Base-by-base conservation (phyloP, 1,284 basidiomycete genomes). In the Apiotrichum montevideense region DNA sequence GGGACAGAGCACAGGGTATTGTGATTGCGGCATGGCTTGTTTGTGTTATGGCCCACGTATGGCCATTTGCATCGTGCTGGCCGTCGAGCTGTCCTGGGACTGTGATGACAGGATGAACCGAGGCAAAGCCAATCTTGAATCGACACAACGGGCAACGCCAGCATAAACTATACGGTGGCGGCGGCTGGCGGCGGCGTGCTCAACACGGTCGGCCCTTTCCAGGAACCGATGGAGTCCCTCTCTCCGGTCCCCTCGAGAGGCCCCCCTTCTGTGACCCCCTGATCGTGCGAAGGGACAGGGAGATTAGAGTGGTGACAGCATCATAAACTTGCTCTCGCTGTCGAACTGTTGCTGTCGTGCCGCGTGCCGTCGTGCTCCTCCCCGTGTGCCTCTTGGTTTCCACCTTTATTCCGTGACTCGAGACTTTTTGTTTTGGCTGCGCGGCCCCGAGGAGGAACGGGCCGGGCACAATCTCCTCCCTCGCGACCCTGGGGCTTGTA, bases 21-120 rank as follows among this genome's bases (percentile, higher is more conserved):
- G n/a, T 5, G 47, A 49, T 49, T 49, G 47, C 47, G 47, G 37
- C 47, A 49, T 49, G 47, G 47, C 47, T 39, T 49, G 47, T 37
- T 37, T 37, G 15, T 37, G 46, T 49, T 35, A 21, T 21, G 35
- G 47, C 47, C 35, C 35, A 42, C 41, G 41, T 42, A 42, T 42
- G 10, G n/a, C n/a, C 11, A 42, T 42, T n/a, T 6, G n/a, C n/a
- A 15, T 11, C 14, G 13, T 21, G 13, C 8, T 39, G 37, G 37
- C 37, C 37, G 13, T 8, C 37, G 13, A 39, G 37, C 37, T 13
- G 13, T 8, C 13, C 21, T 10, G 32, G 45, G 21, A 15, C 7
- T n/a, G 13, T 21, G 32, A 8, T 7, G 34, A 8, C 8, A 32
- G 44, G 21, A 44, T 44, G 43, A 15, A 45, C n/a, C 44, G 2